Conservation (phyloP, 768 basidiomycete species). For the Coprinopsis strossmayeri region DNA sequence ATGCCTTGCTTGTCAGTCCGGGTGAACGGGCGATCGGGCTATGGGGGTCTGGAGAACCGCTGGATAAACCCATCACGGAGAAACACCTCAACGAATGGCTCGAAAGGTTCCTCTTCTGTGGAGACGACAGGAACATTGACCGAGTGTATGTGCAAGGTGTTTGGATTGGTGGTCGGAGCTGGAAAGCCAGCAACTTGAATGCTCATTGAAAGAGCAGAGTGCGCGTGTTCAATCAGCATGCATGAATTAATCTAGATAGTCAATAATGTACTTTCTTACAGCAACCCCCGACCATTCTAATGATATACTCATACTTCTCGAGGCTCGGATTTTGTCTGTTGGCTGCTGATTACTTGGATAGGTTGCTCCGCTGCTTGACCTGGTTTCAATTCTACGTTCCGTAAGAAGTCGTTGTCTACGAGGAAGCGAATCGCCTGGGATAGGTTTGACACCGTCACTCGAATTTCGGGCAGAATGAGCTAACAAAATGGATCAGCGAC, state of each 20-base stretch:
- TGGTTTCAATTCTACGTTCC: conserved; percentile 70
- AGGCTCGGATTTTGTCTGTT: background rate
- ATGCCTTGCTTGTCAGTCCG: conserved; percentile 72
- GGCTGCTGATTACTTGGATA: conserved; percentile 49
- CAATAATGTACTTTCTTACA: no score
- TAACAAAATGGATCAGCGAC: conserved; percentile 20
- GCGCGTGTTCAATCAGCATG: no score
- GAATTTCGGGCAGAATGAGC: conserved; percentile 82
- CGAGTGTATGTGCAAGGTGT: conserved; percentile 81
- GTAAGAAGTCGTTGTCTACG: conserved; percentile 84
- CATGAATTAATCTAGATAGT: no score
- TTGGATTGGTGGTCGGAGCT: conserved; percentile 61
- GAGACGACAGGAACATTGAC: conserved; percentile 79
- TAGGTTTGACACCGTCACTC: conserved; percentile 82
- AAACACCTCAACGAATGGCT: conserved; percentile 49
- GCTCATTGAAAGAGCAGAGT: background rate
- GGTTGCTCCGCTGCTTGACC: conserved; percentile 63
- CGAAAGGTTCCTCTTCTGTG: conserved; percentile 82
- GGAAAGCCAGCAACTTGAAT: background rate
- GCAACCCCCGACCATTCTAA: no score
- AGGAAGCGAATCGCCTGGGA: conserved; percentile 90
- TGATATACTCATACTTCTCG: no score
- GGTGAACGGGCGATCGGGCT: conserved; percentile 40
- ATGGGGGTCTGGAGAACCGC: conserved; percentile 20
- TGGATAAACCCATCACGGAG: conserved; percentile 20